A percentile compares a stretch with the other conserved stretches of the same genome.
phyloP scores from a whole-genome alignment of 1,284 basidiomycete species.

The Filobasidium uniguttulatum region DNA sequence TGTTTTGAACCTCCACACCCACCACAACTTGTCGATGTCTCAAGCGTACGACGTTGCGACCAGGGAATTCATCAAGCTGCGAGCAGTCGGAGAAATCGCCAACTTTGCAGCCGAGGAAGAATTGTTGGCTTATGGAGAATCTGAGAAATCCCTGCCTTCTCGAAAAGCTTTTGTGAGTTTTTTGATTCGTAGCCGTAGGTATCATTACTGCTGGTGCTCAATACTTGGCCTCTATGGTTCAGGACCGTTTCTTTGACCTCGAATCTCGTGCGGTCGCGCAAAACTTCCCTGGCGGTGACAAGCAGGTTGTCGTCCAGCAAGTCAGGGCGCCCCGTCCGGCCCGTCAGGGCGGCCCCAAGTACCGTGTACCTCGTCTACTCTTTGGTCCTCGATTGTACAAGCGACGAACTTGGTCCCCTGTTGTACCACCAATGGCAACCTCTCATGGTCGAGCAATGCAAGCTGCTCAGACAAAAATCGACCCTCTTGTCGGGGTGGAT shows the following conservation, averaged over 20 bases:
- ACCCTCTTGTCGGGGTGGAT: too few relatives aligned
- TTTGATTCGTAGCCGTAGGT: background rate
- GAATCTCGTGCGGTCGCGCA: conserved; percentile 10
- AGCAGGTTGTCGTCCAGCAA: conserved; percentile 16
- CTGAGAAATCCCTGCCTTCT: background rate
- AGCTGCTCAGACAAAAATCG: background rate
- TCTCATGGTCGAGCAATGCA: conserved; percentile 9
- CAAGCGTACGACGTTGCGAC: conserved; percentile 67
- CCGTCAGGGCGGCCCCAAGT: conserved; percentile 17
- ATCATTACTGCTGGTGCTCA: background rate
- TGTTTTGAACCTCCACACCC: conserved; percentile 58
- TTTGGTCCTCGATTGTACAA: conserved; percentile 13
- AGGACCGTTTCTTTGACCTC: conserved; percentile 17
- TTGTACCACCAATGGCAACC: conserved; percentile 15
- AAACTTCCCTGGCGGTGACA: conserved; percentile 8
- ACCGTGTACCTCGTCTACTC: background rate
- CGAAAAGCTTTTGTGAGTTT: conserved; percentile 29
- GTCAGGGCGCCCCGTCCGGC: conserved; percentile 7
- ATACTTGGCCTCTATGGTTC: background rate
- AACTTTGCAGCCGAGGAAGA: conserved; percentile 63
- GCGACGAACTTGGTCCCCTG: conserved; percentile 23
- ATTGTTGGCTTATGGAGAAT: conserved; percentile 48
- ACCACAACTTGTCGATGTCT: conserved; percentile 53
- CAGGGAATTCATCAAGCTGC: conserved; percentile 72
- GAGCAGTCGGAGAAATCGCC: conserved; percentile 69